Base-by-base conservation (phyloP, 768 basidiomycete species). In the Hygrocybe punicea region DNA sequence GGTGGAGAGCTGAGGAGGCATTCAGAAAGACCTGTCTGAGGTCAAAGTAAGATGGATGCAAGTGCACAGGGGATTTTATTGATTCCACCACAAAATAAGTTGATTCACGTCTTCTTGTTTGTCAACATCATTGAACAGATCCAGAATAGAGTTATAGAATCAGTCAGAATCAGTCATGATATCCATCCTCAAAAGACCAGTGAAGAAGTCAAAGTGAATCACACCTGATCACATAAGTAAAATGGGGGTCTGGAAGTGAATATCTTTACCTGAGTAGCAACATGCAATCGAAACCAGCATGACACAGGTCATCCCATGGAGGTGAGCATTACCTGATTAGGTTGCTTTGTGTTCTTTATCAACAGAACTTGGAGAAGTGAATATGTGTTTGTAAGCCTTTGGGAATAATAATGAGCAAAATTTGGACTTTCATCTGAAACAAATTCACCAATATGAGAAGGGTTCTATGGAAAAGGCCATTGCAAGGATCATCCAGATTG, bases 211-310 rank as follows among this genome's bases (percentile, higher is more conserved):
- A 56, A 25, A 3, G 46, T 47, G 37, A 56, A 56, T 33, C 23
- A 33, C 5, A 50, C 48, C 55, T 56, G 46, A 21, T n/a, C 7
- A 21, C 11, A 39, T 17, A 36, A 11, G 4, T 23, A 35, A 10
- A 6, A 33, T 37, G 33, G 19, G 35, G 14, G 21, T 35, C 10
- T 2, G 16, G 21, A 21, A 11, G n/a, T n/a, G n/a, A n/a, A n/a
- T n/a, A n/a, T n/a, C n/a, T n/a, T n/a, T n/a, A 56, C 55, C 55
- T 56, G 55, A 4, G 46, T 49, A 34, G 55, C 55, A 37, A 50
- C 39, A 56, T 9, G 55, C 55, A 17, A 56, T 48, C 10, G 55
- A 56, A 24, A 33, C 55, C 11, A 14, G 14, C 13, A 47, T 56
- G 14, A 56, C 55, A n/a, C 44, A 33, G 2, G 55, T 56, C 55